These are phyloP conservation scores for Santalum album DNA, from an alignment of 164 flowering plant species.

Conservation along the genomic window DNA sequence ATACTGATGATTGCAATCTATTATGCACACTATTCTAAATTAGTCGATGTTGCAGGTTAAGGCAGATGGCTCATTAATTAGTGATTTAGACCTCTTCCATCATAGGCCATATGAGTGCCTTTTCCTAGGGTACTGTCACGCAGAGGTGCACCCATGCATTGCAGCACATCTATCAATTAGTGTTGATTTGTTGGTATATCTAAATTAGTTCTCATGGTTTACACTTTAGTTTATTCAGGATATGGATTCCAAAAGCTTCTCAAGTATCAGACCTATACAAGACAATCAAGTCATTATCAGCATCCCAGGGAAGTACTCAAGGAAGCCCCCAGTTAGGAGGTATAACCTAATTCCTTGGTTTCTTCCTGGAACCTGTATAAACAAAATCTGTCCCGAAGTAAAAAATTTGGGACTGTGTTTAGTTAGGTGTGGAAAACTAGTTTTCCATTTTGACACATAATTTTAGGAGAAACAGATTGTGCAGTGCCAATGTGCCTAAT, in stretches of 20 bases:
- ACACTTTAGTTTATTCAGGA: conserved; percentile 20
- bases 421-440: too few species aligned
- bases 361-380: too few species aligned
- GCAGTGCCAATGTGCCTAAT: too few species aligned
- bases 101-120: conserved; percentile 95
- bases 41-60: conserved; percentile 45
- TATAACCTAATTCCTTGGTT: conserved; percentile 13
- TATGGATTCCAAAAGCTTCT: conserved; percentile 12
- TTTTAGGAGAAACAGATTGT: too few species aligned
- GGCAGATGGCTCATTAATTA: conserved; percentile 62
- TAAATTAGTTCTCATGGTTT: conserved; percentile 1
- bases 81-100: conserved; percentile 85
- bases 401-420: too few species aligned
- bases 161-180: background rate
- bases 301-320: conserved; percentile 85
- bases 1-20: background rate
- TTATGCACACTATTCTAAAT: background rate
- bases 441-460: too few species aligned
- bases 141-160: conserved; percentile 34
- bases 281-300: conserved; percentile 63
- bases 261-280: conserved; percentile 18
- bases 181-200: background rate
- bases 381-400: too few species aligned
- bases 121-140: conserved; percentile 51
- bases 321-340: conserved; percentile 96